phyloP scores from a whole-genome alignment of 306 rosid species.

The Lablab purpureus region DNA sequence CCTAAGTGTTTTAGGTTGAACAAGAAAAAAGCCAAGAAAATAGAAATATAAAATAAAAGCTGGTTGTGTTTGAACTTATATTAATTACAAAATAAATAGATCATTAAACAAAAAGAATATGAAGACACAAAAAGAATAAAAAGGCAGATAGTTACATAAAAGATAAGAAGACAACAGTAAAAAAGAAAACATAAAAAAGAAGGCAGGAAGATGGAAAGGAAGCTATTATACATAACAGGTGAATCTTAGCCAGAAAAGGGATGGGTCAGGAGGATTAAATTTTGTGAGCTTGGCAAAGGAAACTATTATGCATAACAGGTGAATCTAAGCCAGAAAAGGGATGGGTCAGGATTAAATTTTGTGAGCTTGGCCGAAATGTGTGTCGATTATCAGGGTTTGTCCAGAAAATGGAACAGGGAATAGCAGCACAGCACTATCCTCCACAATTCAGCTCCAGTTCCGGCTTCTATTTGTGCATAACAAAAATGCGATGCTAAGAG shows the following conservation, averaged over 20 bases:
- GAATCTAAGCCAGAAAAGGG: background rate
- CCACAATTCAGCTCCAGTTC: background rate
- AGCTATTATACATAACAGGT: background rate
- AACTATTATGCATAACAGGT: background rate
- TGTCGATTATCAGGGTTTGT: background rate
- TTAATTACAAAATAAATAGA: background rate
- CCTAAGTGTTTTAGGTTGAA: background rate
- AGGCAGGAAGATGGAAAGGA: background rate
- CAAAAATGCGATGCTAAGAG: background rate
- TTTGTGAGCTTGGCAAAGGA: background rate
- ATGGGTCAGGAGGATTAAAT: background rate
- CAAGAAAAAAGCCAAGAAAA: background rate
- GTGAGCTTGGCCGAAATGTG: background rate
- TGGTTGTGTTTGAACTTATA: background rate
- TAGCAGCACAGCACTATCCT: background rate
- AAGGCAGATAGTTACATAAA: background rate
- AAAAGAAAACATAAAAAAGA: background rate
- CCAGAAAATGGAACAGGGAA: background rate
- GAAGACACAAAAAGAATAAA: background rate
- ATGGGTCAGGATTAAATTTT: background rate
- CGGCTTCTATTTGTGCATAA: background rate
- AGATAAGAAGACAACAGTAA: background rate
- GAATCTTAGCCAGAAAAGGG: background rate
- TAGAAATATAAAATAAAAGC: conserved; percentile 12
- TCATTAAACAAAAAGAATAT: background rate